Evolutionary conservation across 352 stramenopile species (phyloP).

Genomic region (Pythium dissimile): DNA sequence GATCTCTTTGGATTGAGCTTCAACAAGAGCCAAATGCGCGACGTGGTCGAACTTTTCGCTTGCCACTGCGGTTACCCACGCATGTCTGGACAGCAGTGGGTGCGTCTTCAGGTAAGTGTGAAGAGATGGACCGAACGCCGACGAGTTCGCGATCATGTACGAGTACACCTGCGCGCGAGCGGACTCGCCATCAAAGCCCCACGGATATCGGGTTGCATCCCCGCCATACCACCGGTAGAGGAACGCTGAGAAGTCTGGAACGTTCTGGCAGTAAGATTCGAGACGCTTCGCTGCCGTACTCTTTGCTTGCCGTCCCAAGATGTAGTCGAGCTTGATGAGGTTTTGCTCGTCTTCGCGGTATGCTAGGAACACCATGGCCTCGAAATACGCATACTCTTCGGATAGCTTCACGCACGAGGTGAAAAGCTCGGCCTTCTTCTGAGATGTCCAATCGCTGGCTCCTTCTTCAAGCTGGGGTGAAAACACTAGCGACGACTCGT

Average conservation of each 20-base stretch:
- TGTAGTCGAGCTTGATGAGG: constrained; percentile 61
- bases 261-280: constrained; percentile 56
- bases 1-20: constrained; percentile 44
- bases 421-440: constrained; percentile 56
- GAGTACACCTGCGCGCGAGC: constrained; percentile 43
- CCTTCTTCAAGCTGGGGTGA: constrained; percentile 10
- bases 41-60: constrained; percentile 63
- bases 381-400: constrained; percentile 76
- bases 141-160: constrained; percentile 61
- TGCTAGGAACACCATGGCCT: constrained; percentile 78
- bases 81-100: constrained; percentile 44
- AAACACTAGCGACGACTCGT: constrained; percentile 14
- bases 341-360: constrained; percentile 62
- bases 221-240: constrained; percentile 77
- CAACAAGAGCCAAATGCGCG: constrained; percentile 45
- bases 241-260: constrained; percentile 59
- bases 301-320: constrained; percentile 55
- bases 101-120: constrained; percentile 66
- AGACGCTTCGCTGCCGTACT: constrained; percentile 53
- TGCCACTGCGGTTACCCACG: constrained; percentile 67
- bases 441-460: constrained; percentile 29
- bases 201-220: constrained; percentile 61
- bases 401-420: constrained; percentile 49
- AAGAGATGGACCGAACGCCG: constrained; percentile 51
- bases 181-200: constrained; percentile 30